phyloP scores from a whole-genome alignment of 257 asterid genomes.

The Lycium ferocissimum region DNA sequence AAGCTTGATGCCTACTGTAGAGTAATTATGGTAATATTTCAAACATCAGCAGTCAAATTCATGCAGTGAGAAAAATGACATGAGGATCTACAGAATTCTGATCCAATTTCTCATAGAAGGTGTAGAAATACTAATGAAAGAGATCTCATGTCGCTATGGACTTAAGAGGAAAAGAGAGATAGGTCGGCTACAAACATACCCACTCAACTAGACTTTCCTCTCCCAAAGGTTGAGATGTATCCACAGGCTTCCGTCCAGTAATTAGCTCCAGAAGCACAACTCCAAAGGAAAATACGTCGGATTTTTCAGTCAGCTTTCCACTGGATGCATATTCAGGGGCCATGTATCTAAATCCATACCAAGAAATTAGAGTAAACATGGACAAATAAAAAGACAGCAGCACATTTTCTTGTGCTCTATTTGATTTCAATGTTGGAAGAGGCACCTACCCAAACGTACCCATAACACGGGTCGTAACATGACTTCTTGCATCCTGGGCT shows the following conservation, averaged over 20 bases:
- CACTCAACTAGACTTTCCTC: conserved; percentile 98
- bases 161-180: background rate
- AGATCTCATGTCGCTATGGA: background rate
- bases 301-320: conserved; percentile 90
- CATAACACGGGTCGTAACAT: conserved; percentile 84
- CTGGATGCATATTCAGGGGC: conserved; percentile 98
- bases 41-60: background rate
- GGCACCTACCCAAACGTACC: conserved; percentile 89
- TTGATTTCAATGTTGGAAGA: background rate
- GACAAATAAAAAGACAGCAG: background rate
- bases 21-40: background rate
- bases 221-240: conserved; percentile 84
- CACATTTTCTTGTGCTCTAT: background rate
- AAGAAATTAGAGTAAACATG: conserved; percentile 5
- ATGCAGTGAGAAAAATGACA: background rate
- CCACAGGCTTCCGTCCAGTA: conserved; percentile 94
- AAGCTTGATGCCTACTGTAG: background rate
- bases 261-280: conserved; percentile 89
- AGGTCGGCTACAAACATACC: conserved; percentile 55
- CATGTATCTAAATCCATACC: conserved; percentile 69
- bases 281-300: conserved; percentile 87
- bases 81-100: background rate
- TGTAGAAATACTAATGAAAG: background rate
- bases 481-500: conserved; percentile 80
- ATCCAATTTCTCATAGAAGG: background rate